Percentiles rank a stretch among this genome's conserved stretches.
phyloP scores from a whole-genome alignment of 1,284 basidiomycete species.

The Earliella scabrosa region DNA sequence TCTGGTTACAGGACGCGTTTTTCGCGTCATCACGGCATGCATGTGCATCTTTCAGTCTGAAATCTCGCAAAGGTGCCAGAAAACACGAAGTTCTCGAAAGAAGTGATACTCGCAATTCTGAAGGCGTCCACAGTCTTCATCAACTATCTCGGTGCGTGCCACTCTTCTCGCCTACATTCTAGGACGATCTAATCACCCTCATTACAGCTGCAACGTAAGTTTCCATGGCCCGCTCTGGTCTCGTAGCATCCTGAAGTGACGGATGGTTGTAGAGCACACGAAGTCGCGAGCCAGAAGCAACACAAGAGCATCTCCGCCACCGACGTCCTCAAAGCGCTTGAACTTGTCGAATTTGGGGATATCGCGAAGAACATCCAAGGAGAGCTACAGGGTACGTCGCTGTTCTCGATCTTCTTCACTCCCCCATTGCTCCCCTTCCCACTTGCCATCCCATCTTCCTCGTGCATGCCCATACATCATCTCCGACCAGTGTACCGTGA shows the following conservation, averaged over 20 bases:
- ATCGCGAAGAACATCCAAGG: conserved; percentile 69
- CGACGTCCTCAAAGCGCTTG: conserved; percentile 87
- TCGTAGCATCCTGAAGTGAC: not conserved
- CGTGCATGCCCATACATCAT: not conserved
- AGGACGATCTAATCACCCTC: not conserved
- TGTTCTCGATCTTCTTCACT: too few species aligned
- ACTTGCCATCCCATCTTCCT: not conserved
- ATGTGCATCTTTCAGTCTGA: too few species aligned
- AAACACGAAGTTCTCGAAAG: conserved; percentile 85
- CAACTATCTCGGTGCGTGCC: conserved; percentile 80
- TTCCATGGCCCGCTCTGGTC: not conserved
- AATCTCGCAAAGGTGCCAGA: conserved; percentile 71
- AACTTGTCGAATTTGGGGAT: conserved; percentile 80
- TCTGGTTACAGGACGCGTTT: conserved; percentile 7
- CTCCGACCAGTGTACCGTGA: conserved; percentile 59
- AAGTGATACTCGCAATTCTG: conserved; percentile 79
- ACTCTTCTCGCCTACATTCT: not conserved
- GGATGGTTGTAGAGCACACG: conserved; percentile 74
- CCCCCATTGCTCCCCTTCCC: not conserved
- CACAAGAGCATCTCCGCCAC: conserved; percentile 89
- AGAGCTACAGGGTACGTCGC: conserved; percentile 70
- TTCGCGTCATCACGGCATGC: not conserved
- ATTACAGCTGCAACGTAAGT: conserved; percentile 69
- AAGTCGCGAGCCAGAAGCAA: conserved; percentile 81
- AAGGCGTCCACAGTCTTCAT: conserved; percentile 92